Base-by-base conservation (phyloP, 1,284 basidiomycete genomes). In the Rhodotorula sp. region DNA sequence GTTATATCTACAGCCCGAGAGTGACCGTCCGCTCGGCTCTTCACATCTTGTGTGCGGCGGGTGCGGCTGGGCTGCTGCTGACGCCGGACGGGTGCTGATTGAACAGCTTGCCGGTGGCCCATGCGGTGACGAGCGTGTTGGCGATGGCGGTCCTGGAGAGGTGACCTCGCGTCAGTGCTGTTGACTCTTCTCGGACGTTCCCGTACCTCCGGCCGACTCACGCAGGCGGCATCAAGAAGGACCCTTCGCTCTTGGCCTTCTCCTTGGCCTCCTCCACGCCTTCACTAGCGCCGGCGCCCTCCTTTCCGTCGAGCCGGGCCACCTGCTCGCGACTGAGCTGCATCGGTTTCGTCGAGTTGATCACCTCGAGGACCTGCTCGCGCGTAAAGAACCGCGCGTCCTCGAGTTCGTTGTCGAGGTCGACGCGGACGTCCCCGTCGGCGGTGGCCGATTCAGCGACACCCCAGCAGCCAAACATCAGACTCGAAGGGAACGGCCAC, bases 371-470 rank as follows among this genome's bases (percentile, higher is more conserved):
- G 34, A 93, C 84, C 77, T 93, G 88, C 45, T 86, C 85, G 16
- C 91, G 87, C 14, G 89, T 89, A 81, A 89, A 97, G 89, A 91
- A 99, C 67, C 86, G 86, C 0, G 93, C 94, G 78, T 97, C 93
- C 79, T 91, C 89, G n/a, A 99, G 86, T 83, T 99, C 95, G 77
- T 97, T 95, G 80, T 98, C 95, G 21, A 99, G 85, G 81, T 98
- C 95, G 18, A 87, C 84, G 18, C 93, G 87, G 75, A 98, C 89
- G 4, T 86, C 85, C 62, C 91, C 84, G 19, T 73, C 75, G 34
- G 62, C 69, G 43, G 70, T 71, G 1, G 54, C 54, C n/a, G 54
- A 55, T 26, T 55, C 54, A 28, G 76, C 78, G 31, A 75, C 69
- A 5, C 69, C 76, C 47, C 76, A 71, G 50, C 60, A 64, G 1